A percentile compares a stretch with the other conserved stretches of the same genome.
phyloP scores from a whole-genome alignment of 2,329 filamentous ascomycete species.

The Plectosphaerella cucumerina region DNA sequence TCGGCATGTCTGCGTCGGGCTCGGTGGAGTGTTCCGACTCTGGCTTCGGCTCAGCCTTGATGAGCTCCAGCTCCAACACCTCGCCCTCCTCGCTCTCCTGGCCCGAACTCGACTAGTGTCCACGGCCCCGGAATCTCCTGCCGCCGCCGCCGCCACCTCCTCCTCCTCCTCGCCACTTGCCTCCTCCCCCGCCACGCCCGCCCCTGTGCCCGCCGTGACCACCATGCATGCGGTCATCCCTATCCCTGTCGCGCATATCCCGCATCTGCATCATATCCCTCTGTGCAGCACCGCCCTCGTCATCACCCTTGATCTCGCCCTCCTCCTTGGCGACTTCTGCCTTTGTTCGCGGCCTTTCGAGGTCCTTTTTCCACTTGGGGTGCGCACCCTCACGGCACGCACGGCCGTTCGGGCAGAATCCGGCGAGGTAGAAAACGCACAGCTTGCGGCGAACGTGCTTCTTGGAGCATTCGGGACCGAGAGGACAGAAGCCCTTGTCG shows the following conservation, averaged over 20 bases:
- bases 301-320: slow-evolving; percentile 37
- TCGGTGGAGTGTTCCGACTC: too few species aligned
- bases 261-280: slow-evolving; percentile 23
- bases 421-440: slow-evolving; percentile 83
- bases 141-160: slow-evolving; percentile 19
- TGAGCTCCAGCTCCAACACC: too few species aligned
- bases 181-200: slow-evolving; percentile 22
- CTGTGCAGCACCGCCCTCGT: slow-evolving; percentile 31
- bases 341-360: slow-evolving; percentile 72
- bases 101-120: slow-evolving; percentile 15
- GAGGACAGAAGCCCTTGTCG: slow-evolving; percentile 88
- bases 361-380: slow-evolving; percentile 72
- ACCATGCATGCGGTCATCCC: slow-evolving; percentile 18
- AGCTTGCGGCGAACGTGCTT: slow-evolving; percentile 80
- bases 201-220: slow-evolving; percentile 17
- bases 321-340: slow-evolving; percentile 50
- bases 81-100: too few species aligned
- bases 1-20: too few species aligned
- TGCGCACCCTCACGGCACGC: slow-evolving; percentile 78
- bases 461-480: slow-evolving; percentile 83
- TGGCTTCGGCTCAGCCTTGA: too few species aligned
- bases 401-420: slow-evolving; percentile 84
- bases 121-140: slow-evolving; percentile 26
- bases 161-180: slow-evolving; percentile 25
- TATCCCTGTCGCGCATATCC: slow-evolving; percentile 33